These are phyloP conservation scores for Cladosporium colombiae DNA, from an alignment of 2,329 filamentous ascomycete species.

Conservation along the genomic window DNA sequence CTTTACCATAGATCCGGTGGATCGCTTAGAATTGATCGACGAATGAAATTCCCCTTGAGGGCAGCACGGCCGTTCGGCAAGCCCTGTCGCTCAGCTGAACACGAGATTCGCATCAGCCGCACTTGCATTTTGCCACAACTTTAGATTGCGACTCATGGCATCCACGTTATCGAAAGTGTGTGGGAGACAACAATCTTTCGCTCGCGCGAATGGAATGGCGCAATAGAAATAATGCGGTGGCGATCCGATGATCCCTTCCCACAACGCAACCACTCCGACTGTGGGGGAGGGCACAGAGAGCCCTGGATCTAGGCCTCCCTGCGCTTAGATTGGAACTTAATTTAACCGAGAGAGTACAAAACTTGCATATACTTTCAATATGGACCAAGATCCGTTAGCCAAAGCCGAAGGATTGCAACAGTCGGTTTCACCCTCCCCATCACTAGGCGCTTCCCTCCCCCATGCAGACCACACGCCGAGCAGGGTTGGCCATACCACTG, in stretches of 20 bases:
- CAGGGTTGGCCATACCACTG: not conserved
- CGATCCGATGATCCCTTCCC: not conserved
- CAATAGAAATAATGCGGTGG: not conserved
- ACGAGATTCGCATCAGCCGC: not conserved
- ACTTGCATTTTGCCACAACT: not conserved
- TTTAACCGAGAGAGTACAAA: not conserved
- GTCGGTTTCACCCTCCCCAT: not conserved
- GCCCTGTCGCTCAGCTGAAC: not conserved
- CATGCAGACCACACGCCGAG: not conserved
- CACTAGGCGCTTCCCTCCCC: not conserved
- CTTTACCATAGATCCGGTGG: not conserved
- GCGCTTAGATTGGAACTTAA: not conserved
- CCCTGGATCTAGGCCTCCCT: not conserved
- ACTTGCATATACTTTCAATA: not conserved
- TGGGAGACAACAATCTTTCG: not conserved
- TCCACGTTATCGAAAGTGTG: not conserved
- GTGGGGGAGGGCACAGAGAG: not conserved
- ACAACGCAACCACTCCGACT: not conserved
- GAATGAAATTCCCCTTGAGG: not conserved
- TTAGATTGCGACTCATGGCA: not conserved
- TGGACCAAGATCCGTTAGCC: not conserved
- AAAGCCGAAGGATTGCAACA: not conserved
- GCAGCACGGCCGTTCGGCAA: not conserved
- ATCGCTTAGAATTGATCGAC: not conserved
- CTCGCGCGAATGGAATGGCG: not conserved